These are phyloP conservation scores for Cercospora nicotianae DNA, from an alignment of 2,329 filamentous ascomycete genomes.

Conservation along the genomic window DNA sequence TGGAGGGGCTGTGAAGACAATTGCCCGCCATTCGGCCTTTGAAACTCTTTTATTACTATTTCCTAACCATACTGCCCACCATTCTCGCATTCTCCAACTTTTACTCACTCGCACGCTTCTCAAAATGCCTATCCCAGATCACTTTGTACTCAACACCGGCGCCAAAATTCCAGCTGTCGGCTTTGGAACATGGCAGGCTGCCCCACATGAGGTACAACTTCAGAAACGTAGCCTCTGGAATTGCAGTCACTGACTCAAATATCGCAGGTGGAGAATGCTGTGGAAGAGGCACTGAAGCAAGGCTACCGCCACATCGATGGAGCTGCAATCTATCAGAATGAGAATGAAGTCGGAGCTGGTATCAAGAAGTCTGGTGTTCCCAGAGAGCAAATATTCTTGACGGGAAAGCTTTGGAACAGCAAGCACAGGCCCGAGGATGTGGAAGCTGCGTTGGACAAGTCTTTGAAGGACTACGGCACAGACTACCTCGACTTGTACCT, in stretches of 20 bases:
- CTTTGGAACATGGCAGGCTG: constrained; percentile 43
- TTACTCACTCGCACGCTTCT: neutral
- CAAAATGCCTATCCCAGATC: constrained; percentile 29
- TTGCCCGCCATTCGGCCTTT: neutral
- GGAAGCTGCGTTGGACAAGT: constrained; percentile 30
- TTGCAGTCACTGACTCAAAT: constrained; percentile 40
- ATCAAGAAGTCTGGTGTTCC: constrained; percentile 32
- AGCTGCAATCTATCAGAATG: constrained; percentile 40
- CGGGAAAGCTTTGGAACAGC: constrained; percentile 64
- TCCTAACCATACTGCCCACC: neutral
- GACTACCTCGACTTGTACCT: constrained; percentile 54
- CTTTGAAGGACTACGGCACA: constrained; percentile 46
- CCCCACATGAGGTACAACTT: constrained; percentile 31
- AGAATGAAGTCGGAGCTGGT: constrained; percentile 33
- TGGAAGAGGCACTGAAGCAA: constrained; percentile 39
- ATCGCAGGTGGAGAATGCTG: constrained; percentile 28
- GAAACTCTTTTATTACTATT: neutral
- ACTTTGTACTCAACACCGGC: constrained; percentile 42
- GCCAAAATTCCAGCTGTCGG: constrained; percentile 43
- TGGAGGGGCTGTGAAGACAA: constrained; percentile 6
- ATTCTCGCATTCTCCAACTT: neutral
- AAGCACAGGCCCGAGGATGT: constrained; percentile 55
- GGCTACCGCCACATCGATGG: constrained; percentile 45
- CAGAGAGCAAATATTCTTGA: constrained; percentile 41
- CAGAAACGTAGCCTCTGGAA: constrained; percentile 7